Percentiles rank a stretch among this genome's conserved stretches.
Evolutionary conservation across 352 stramenopile species (phyloP).

Genomic region (Pythium apleroticum): DNA sequence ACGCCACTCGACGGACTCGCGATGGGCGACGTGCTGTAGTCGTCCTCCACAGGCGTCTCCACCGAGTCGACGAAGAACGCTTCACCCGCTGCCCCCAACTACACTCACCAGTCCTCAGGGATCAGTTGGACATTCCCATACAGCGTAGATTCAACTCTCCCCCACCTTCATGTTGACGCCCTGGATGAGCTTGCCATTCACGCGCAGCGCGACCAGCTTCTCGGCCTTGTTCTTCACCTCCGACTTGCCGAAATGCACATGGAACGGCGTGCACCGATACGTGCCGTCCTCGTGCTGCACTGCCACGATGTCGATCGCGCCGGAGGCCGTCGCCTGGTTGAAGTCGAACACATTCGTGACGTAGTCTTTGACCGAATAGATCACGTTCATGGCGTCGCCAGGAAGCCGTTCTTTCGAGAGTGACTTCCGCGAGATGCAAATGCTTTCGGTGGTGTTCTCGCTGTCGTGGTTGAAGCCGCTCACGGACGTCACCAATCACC

Average conservation of each 20-base stretch:
- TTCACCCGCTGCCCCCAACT: constrained; percentile 64
- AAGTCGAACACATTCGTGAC: constrained; percentile 79
- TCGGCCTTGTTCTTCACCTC: constrained; percentile 35
- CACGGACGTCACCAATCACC: neutral
- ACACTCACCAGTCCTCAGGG: neutral
- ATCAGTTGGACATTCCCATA: neutral
- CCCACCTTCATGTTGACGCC: constrained; percentile 76
- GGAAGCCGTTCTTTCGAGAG: neutral
- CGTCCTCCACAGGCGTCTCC: constrained; percentile 53
- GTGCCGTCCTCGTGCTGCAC: constrained; percentile 70
- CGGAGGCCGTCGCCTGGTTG: constrained; percentile 56
- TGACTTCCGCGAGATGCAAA: neutral
- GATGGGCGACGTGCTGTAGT: constrained; percentile 67
- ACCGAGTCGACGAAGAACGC: constrained; percentile 77
- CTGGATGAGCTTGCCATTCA: constrained; percentile 53
- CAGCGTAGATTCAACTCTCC: neutral
- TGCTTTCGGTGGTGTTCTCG: constrained; percentile 1
- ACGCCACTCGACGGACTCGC: constrained; percentile 36
- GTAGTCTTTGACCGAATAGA: constrained; percentile 87
- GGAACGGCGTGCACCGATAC: constrained; percentile 72
- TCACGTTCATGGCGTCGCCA: constrained; percentile 66
- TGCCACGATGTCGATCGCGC: constrained; percentile 82
- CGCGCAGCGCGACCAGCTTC: constrained; percentile 20
- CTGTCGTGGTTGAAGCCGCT: neutral
- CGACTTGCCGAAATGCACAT: constrained; percentile 75